Evolutionary conservation across 2,329 filamentous ascomycete genomes (phyloP), one percentile per base, ranked within the genome.

Genomic region (Boeremia exigua): DNA sequence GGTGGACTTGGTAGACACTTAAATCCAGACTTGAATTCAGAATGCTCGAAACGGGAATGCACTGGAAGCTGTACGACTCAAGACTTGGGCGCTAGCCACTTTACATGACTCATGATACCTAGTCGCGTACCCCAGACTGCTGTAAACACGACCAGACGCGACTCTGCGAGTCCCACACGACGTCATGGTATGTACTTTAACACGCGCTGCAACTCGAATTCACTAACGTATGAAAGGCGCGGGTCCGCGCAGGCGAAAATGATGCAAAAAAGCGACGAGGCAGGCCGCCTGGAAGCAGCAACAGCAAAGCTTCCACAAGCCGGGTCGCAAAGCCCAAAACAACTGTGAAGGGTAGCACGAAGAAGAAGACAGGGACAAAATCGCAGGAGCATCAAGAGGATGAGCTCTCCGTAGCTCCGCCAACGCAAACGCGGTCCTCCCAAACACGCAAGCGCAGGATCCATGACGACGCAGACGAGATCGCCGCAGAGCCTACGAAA

Each of bases 101-200:
- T 4, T 15, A 10, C 23, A 42, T 29, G 33, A 56, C 42, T 56
- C 23, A 34, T 19, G 15, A 9, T 32, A 15, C 7, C 7, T 32
- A 54, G 44, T 47, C 59, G 10, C 37, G 9, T 47, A 51, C 19
- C 19, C 19, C 5, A 45, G 49, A 29, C 37, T 38, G 34, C 32
- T 19, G 56, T 62, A 50, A 55, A 58, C 60, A 59, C 40, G 39
- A 58, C 45, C 42, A 48, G 44, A 63, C 62, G 63, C 63, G 59
- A n/a, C 60, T 52, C 44, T 42, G 48, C 58, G 43, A 45, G 48
- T 48, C 46, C 42, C 60, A 50, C 58, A 65, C 61, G 52, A 70
- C 65, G 61, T 66, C 59, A 74, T 74, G 71, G 71, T 72, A 63
- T 57, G 65, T 54, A 14, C 40, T 33, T 46, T 37, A 14, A 28